Percentiles rank a stretch among this genome's conserved stretches.
phyloP scores from a whole-genome alignment of 805 yeast genomes.

The Lipomyces mesembrius region DNA sequence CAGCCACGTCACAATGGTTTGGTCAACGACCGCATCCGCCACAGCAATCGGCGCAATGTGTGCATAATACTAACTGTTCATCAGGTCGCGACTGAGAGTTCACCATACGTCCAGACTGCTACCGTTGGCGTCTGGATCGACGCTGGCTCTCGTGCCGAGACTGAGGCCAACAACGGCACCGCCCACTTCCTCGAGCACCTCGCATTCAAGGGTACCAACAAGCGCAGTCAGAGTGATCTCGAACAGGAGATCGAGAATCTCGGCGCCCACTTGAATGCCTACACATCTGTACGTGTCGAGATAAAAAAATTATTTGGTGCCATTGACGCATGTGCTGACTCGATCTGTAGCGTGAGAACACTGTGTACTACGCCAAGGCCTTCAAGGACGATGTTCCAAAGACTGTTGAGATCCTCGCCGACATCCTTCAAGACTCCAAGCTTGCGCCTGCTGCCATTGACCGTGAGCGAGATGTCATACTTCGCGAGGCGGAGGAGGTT shows the following conservation, averaged over 20 bases:
- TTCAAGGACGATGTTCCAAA: constrained; percentile 77
- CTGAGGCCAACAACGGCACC: constrained; percentile 81
- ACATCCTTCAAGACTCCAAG: constrained; percentile 83
- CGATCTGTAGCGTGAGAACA: constrained; percentile 69
- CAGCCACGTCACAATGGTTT: background rate
- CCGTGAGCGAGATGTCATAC: constrained; percentile 93
- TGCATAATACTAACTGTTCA: background rate
- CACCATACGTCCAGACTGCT: constrained; percentile 89
- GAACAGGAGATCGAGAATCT: constrained; percentile 94
- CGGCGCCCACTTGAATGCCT: constrained; percentile 98
- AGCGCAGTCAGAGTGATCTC: constrained; percentile 76
- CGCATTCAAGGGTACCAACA: constrained; percentile 91
- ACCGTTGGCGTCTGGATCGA: constrained; percentile 99
- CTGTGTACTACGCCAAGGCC: constrained; percentile 94
- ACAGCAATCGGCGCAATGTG: background rate
- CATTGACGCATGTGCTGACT: constrained; percentile 2
- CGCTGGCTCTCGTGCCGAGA: constrained; percentile 97
- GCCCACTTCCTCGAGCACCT: constrained; percentile 97
- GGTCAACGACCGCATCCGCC: background rate
- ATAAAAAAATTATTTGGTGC: background rate
- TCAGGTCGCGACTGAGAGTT: constrained; percentile 70
- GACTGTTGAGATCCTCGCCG: constrained; percentile 86
- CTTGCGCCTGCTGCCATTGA: constrained; percentile 85
- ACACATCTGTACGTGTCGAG: constrained; percentile 62
- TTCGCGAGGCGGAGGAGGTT: constrained; percentile 96